phyloP scores from a whole-genome alignment of 331 rosid species.

The Malus hybrid region DNA sequence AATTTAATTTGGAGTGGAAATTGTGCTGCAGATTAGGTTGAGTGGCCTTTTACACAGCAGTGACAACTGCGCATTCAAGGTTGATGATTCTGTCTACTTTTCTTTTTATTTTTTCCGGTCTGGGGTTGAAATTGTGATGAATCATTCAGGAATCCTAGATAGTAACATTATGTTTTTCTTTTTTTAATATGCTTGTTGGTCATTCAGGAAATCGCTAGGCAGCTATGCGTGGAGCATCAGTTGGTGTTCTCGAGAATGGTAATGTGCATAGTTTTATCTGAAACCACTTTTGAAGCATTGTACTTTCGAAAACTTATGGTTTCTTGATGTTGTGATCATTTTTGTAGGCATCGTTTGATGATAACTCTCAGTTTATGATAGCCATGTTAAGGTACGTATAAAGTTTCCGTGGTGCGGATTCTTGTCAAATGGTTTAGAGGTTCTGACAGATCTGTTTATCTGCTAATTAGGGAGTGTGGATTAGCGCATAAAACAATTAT shows the following conservation, averaged over 20 bases:
- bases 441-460: slow-evolving; percentile 14
- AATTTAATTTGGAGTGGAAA: not conserved
- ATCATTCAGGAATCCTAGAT: not conserved
- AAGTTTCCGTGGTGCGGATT: slow-evolving; percentile 6
- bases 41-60: slow-evolving; percentile 78
- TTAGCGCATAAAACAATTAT: slow-evolving; percentile 86
- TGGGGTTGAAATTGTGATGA: not conserved
- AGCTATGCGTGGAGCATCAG: slow-evolving; percentile 77
- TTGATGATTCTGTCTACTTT: slow-evolving; percentile 10
- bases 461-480: slow-evolving; percentile 77
- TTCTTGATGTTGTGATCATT: slow-evolving; percentile 18
- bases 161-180: slow-evolving; percentile 10
- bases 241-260: slow-evolving; percentile 83
- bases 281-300: slow-evolving; percentile 1
- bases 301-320: not conserved
- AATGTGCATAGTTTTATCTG: slow-evolving; percentile 13
- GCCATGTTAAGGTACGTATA: slow-evolving; percentile 77
- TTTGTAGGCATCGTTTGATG: slow-evolving; percentile 87
- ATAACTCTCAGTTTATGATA: slow-evolving; percentile 82
- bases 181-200: slow-evolving; percentile 19
- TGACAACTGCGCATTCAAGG: slow-evolving; percentile 82
- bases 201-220: slow-evolving; percentile 89
- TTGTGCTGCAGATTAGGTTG: slow-evolving; percentile 57
- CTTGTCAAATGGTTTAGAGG: not conserved
- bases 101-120: not conserved